Percentiles rank a stretch among this genome's conserved stretches.
These are phyloP conservation scores for Aspergillus biplanus DNA, from an alignment of 495 filamentous ascomycete genomes.

Conservation along the genomic window DNA sequence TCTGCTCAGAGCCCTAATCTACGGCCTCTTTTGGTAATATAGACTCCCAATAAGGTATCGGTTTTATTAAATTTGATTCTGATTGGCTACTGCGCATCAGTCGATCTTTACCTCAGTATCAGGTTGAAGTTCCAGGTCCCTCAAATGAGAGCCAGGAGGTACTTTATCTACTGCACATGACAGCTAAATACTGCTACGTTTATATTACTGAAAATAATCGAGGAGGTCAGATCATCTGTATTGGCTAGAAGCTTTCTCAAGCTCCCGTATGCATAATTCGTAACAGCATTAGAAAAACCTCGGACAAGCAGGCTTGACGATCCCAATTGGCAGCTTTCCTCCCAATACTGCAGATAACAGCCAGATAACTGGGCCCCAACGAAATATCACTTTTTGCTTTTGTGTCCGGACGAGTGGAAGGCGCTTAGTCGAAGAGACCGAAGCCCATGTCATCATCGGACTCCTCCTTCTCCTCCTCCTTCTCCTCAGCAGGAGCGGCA, in stretches of 20 bases:
- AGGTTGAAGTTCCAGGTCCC: no score
- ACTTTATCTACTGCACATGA: background rate
- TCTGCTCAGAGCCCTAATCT: constrained; percentile 9
- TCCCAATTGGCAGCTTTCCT: constrained; percentile 35
- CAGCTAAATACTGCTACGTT: background rate
- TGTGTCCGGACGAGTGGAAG: constrained; percentile 24
- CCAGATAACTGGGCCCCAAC: constrained; percentile 45
- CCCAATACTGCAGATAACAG: constrained; percentile 39
- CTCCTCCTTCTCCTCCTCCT: constrained; percentile 82
- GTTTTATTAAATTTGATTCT: background rate
- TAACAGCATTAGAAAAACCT: constrained; percentile 50
- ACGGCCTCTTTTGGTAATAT: background rate
- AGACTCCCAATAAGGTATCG: background rate
- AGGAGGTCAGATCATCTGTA: constrained; percentile 46
- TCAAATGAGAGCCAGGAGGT: background rate
- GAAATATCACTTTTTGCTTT: constrained; percentile 31
- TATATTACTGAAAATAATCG: constrained; percentile 15
- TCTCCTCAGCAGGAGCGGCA: constrained; percentile 68
- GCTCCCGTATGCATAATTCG: constrained; percentile 45
- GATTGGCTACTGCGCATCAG: background rate
- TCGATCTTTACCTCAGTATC: no score
- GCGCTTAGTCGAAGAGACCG: constrained; percentile 93
- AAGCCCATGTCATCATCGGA: constrained; percentile 99
- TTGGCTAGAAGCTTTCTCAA: constrained; percentile 48
- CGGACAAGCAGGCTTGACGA: constrained; percentile 38